phyloP scores from a whole-genome alignment of 805 yeast genomes.

The Priceomyces haplophilus region DNA sequence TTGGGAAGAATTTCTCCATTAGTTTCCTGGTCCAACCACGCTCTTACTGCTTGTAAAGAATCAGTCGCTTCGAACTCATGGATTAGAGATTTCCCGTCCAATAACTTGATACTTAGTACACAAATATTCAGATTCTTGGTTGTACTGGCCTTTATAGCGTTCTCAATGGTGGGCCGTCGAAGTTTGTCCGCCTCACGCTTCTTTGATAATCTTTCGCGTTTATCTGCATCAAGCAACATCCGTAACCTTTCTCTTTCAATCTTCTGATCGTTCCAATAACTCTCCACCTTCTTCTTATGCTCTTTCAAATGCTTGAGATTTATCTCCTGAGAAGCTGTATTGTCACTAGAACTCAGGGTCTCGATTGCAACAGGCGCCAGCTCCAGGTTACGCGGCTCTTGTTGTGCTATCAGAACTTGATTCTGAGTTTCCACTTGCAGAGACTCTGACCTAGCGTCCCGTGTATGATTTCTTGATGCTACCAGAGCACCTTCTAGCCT shows the following conservation, averaged over 20 bases:
- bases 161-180: not conserved
- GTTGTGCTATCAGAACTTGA: not conserved
- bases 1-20: constrained; percentile 33
- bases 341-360: not conserved
- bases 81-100: constrained; percentile 62
- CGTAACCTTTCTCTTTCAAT: constrained; percentile 58
- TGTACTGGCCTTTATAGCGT: not conserved
- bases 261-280: constrained; percentile 36
- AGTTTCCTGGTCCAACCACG: constrained; percentile 54
- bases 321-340: constrained; percentile 5
- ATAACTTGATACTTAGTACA: constrained; percentile 55
- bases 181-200: constrained; percentile 7
- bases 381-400: not conserved
- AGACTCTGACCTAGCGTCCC: no score
- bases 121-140: constrained; percentile 23
- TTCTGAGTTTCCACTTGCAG: not conserved
- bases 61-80: constrained; percentile 46
- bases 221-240: constrained; percentile 50
- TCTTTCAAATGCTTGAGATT: not conserved
- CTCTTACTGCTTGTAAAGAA: constrained; percentile 56
- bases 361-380: not conserved
- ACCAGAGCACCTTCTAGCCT: constrained; percentile 11
- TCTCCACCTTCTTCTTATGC: constrained; percentile 10
- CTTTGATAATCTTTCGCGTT: constrained; percentile 39
- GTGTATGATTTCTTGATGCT: not conserved